Base-by-base conservation (phyloP, 495 filamentous ascomycete genomes). In the Talaromyces borbonicus region DNA sequence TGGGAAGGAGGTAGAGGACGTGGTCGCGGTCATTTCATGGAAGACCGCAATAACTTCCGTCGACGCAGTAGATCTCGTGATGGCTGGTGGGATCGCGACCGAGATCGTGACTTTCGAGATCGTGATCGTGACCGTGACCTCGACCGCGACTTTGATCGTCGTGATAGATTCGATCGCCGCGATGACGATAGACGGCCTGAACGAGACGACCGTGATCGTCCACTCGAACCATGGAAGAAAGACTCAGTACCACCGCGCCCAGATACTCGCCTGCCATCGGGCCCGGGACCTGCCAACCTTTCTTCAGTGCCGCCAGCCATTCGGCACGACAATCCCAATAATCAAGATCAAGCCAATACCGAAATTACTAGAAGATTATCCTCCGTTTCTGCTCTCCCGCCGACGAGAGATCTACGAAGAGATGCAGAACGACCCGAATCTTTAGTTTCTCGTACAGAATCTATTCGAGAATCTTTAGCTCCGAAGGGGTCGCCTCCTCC, bases 1-100 rank as follows among this genome's bases (percentile, higher is more conserved):
- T 84, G 77, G 75, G 81, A 83, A 30, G 72, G 71, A 47, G 43
- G 30, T 22, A 59, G 73, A 20, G 77, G 79, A 5, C 72, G 83
- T 47, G 74, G 75, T 4, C 68, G 67, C 22, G 54, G 54, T 11
- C 49, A 57, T 0, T 80, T 74, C 53, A 67, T 78, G 6, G 81
- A 86, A 48, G 84, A 87, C 36, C 74, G 81, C 35, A 75, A 80
- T 22, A 49, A 58, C 1, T 71, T 73, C 53, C 63, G 72, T 39
- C 66, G 69, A 29, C 73, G 84, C 38, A 84, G 83, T 55, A 74
- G 81, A 24, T 88, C 85, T 27, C 78, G 83, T 36, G 83, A 87
- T 52, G 70, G 74, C 24, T 75, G 82, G 40, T 75, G 71, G 50
- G 70, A 72, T 36, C 62, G 67, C 12, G 61, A 64, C 24, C 46